Evolutionary conservation across 352 stramenopile species (phyloP).

Genomic region (Phytophthora quininea): DNA sequence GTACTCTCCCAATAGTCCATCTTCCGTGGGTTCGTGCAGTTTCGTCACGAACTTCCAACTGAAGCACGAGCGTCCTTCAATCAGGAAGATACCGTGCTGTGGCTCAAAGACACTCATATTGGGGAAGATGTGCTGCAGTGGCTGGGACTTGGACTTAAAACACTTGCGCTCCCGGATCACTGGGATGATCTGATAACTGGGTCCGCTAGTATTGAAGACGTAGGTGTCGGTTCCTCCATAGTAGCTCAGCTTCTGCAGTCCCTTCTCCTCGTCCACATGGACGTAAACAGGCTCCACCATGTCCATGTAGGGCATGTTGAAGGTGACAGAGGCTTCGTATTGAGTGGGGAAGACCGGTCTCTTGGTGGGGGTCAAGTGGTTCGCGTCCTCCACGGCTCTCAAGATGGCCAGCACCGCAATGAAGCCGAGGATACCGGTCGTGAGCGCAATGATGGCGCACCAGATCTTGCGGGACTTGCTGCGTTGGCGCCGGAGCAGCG

Average conservation of each 20-base stretch:
- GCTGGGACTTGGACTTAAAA: slow-evolving; percentile 56
- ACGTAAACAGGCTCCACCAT: slow-evolving; percentile 89
- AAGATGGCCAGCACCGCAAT: slow-evolving; percentile 84
- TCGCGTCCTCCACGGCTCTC: slow-evolving; percentile 80
- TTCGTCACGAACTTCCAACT: slow-evolving; percentile 85
- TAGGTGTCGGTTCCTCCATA: slow-evolving; percentile 89
- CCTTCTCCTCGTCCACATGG: slow-evolving; percentile 72
- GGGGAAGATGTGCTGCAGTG: slow-evolving; percentile 86
- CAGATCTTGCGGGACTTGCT: slow-evolving; percentile 77
- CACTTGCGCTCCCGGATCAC: slow-evolving; percentile 81
- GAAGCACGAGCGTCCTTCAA: slow-evolving; percentile 77
- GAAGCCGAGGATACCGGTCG: slow-evolving; percentile 79
- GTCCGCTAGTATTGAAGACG: slow-evolving; percentile 84
- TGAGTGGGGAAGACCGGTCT: slow-evolving; percentile 77
- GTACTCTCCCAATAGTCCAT: slow-evolving; percentile 84
- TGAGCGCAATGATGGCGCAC: slow-evolving; percentile 84
- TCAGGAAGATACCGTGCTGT: slow-evolving; percentile 77
- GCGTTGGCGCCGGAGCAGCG: slow-evolving; percentile 52
- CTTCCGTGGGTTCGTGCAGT: slow-evolving; percentile 50
- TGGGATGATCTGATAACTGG: slow-evolving; percentile 84
- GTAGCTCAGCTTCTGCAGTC: slow-evolving; percentile 88
- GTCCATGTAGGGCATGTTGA: slow-evolving; percentile 91
- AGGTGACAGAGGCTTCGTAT: slow-evolving; percentile 87
- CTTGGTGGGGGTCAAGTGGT: slow-evolving; percentile 70
- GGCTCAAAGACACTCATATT: slow-evolving; percentile 86